phyloP scores from a whole-genome alignment of 306 rosid genomes.

The Dalbergia oliveri region DNA sequence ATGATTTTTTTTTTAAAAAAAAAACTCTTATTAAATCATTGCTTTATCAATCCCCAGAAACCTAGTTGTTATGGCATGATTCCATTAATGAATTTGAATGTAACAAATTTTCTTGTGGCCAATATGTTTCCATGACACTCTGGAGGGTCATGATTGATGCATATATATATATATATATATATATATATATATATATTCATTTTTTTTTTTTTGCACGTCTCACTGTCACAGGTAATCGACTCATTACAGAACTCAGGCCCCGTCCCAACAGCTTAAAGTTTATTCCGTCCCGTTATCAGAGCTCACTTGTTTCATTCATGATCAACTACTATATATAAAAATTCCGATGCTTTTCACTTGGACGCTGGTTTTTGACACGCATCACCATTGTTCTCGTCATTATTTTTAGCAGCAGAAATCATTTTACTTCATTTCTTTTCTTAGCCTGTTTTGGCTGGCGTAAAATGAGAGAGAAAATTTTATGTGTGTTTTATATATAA shows the following conservation, averaged over 20 bases:
- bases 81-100: slow-evolving; percentile 29
- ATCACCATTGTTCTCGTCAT: background rate
- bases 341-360: background rate
- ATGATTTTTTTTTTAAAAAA: background rate
- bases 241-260: slow-evolving; percentile 57
- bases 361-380: background rate
- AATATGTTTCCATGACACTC: slow-evolving; percentile 52
- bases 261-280: slow-evolving; percentile 47
- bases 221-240: slow-evolving; percentile 42
- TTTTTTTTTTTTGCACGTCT: slow-evolving; percentile 35
- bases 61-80: slow-evolving; percentile 38
- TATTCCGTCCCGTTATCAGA: slow-evolving; percentile 51
- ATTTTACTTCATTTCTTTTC: background rate
- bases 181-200: background rate
- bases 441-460: too few relatives aligned
- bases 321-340: background rate
- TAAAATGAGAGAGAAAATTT: too few relatives aligned
- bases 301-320: slow-evolving; percentile 1
- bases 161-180: background rate
- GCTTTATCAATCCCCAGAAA: slow-evolving; percentile 9
- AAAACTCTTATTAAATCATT: background rate
- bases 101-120: slow-evolving; percentile 34
- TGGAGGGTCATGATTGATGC: slow-evolving; percentile 53
- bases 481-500: too few relatives aligned
- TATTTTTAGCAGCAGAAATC: background rate